Base-by-base conservation (phyloP, 495 filamentous ascomycete genomes). In the Aspergillus leporis region DNA sequence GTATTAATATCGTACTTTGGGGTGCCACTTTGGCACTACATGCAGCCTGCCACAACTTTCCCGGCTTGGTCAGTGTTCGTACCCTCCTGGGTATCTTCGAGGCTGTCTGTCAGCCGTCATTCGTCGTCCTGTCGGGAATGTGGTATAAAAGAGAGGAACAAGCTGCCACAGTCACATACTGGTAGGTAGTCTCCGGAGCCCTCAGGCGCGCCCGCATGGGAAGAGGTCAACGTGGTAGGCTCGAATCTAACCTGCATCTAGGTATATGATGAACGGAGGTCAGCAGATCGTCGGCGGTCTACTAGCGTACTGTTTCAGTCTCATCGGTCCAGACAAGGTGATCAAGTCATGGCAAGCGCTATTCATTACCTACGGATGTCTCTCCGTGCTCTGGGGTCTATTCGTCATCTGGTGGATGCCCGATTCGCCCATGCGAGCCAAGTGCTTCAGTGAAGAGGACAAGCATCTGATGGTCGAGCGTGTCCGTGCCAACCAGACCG, bases 81-180 rank as follows among this genome's bases (percentile, higher is more conserved):
- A 86, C 81, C 14, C 66, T 90, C 12, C 76, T 90, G 3, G 88
- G 88, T 56, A 79, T 87, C 43, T 89, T 88, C 63, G 88, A 90
- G 58, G 86, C 87, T 14, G 83, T 80, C 55, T 87, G 83, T 65
- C 82, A 87, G 63, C 86, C 86, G 0, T 78, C 64, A 0, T 74
- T 79, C 25, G 66, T 90, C 14, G 66, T 89, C 30, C 73, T 90
- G 19, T 86, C 83, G 0, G 76, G 83, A n/a, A 89, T 89, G 81
- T 90, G 88, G 87, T 90, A 89, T 67, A 85, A 81, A 45, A 79
- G 86, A 10, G 79, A 86, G 51, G 86, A 90, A 59, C 87, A 90
- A 66, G 81, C 86, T 0, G 70, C 76, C 0, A 82, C 82, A 0
- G 85, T 89, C 0, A 85, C 85, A 0, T 88, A 87, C 69, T 90